phyloP scores from a whole-genome alignment of 352 stramenopile genomes.

The Phytophthora brassicae region DNA sequence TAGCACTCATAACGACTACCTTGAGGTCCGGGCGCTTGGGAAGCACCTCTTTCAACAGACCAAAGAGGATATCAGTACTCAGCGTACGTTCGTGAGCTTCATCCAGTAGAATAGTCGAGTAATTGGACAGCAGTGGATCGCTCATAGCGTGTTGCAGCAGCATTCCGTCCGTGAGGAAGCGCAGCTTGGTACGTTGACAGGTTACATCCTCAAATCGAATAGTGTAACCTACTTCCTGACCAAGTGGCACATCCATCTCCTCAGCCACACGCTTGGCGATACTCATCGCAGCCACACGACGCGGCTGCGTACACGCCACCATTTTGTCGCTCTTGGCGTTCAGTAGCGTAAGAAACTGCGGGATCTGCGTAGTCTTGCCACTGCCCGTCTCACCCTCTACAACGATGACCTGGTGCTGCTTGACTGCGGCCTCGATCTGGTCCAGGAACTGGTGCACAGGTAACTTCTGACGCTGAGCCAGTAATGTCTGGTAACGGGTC shows the following conservation, averaged over 20 bases:
- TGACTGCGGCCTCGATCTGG: conserved; percentile 96
- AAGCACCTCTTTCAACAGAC: conserved; percentile 97
- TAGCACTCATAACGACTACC: conserved; percentile 99
- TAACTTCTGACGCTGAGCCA: conserved; percentile 94
- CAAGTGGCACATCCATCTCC: conserved; percentile 98
- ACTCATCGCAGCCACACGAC: conserved; percentile 97
- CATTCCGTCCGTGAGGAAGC: conserved; percentile 92
- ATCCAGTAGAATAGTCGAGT: conserved; percentile 97
- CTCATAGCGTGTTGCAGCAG: conserved; percentile 97
- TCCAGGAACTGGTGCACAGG: conserved; percentile 97
- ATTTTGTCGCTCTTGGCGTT: conserved; percentile 78
- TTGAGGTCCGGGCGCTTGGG: conserved; percentile 94
- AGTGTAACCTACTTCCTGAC: conserved; percentile 98
- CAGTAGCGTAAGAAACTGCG: conserved; percentile 91
- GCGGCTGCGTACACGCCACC: conserved; percentile 97
- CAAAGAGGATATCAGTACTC: conserved; percentile 97
- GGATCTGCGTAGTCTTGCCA: conserved; percentile 97
- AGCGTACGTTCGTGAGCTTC: conserved; percentile 98
- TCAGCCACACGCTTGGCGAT: conserved; percentile 98
- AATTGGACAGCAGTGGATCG: conserved; percentile 95
- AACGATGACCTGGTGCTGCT: conserved; percentile 95
- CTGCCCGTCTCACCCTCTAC: conserved; percentile 98
- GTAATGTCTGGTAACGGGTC: conserved; percentile 90
- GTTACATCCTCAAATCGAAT: conserved; percentile 99
- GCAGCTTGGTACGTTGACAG: conserved; percentile 77